These are phyloP conservation scores for Ceratocystis eucalypticola DNA, from an alignment of 2,329 filamentous ascomycete species.

Conservation along the genomic window DNA sequence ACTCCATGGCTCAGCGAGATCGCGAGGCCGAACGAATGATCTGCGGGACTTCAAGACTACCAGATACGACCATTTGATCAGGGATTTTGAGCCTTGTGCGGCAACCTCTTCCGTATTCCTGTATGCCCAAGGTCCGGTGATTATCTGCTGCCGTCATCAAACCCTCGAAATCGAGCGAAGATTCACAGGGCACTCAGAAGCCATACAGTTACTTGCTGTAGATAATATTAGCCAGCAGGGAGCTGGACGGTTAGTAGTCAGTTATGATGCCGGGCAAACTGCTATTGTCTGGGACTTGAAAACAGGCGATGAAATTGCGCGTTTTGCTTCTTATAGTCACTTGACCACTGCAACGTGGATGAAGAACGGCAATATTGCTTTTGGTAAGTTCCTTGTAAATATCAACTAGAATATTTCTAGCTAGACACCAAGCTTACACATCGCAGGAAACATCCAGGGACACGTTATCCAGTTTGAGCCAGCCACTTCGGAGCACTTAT, in stretches of 20 bases:
- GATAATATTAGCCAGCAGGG: slow-evolving; percentile 85
- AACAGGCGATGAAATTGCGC: slow-evolving; percentile 76
- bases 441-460: slow-evolving; percentile 76
- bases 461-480: slow-evolving; percentile 93
- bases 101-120: slow-evolving; percentile 85
- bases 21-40: slow-evolving; percentile 17
- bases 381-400: slow-evolving; percentile 50
- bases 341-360: slow-evolving; percentile 84
- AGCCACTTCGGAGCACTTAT: slow-evolving; percentile 81
- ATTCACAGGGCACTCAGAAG: slow-evolving; percentile 71
- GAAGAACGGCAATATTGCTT: slow-evolving; percentile 91
- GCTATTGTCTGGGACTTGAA: slow-evolving; percentile 95
- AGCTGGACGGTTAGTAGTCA: slow-evolving; percentile 74
- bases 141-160: slow-evolving; percentile 85
- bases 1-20: slow-evolving; percentile 12
- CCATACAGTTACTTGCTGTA: slow-evolving; percentile 70
- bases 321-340: slow-evolving; percentile 85
- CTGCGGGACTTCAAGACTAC: slow-evolving; percentile 15
- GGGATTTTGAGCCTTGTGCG: slow-evolving; percentile 70
- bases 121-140: slow-evolving; percentile 67
- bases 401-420: not conserved
- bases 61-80: slow-evolving; percentile 24
- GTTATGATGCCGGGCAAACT: slow-evolving; percentile 80
- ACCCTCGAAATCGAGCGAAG: slow-evolving; percentile 76
- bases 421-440: slow-evolving; percentile 21